These are phyloP conservation scores for Starmerella roubikii DNA, from an alignment of 805 yeast genomes.

Conservation along the genomic window DNA sequence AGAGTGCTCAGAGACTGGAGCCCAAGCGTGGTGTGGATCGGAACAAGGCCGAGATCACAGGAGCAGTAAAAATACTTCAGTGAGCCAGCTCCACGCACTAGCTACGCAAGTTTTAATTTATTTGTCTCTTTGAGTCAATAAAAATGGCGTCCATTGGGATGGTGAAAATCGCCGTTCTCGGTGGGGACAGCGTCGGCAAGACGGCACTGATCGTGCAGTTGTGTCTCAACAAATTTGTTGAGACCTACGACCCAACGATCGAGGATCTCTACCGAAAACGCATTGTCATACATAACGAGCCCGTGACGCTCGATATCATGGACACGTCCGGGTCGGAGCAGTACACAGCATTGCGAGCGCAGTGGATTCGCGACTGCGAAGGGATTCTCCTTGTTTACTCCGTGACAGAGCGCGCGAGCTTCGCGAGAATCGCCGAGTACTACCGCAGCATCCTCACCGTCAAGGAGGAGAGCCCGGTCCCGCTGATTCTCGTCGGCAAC, in stretches of 20 bases:
- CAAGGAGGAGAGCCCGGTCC: slow-evolving; percentile 40
- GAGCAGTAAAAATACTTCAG: too few relatives aligned
- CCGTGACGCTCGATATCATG: slow-evolving; percentile 68
- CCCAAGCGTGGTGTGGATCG: too few relatives aligned
- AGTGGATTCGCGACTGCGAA: slow-evolving; percentile 92
- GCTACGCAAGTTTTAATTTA: not conserved
- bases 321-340: slow-evolving; percentile 99
- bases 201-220: slow-evolving; percentile 85
- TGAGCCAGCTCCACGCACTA: too few relatives aligned
- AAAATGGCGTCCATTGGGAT: slow-evolving; percentile 7
- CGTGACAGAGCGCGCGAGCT: slow-evolving; percentile 70
- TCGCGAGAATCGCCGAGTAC: slow-evolving; percentile 71
- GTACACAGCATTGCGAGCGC: slow-evolving; percentile 81
- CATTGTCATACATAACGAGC: slow-evolving; percentile 68
- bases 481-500: slow-evolving; percentile 86
- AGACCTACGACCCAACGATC: slow-evolving; percentile 96
- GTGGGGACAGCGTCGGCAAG: slow-evolving; percentile 99
- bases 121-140: not conserved
- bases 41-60: too few relatives aligned
- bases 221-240: slow-evolving; percentile 79
- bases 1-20: too few relatives aligned
- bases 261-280: slow-evolving; percentile 66
- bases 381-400: slow-evolving; percentile 84
- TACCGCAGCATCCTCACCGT: slow-evolving; percentile 68
- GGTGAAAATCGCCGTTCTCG: slow-evolving; percentile 86